phyloP scores from a whole-genome alignment of 2,329 filamentous ascomycete genomes.

The Elsinoe fawcettii region DNA sequence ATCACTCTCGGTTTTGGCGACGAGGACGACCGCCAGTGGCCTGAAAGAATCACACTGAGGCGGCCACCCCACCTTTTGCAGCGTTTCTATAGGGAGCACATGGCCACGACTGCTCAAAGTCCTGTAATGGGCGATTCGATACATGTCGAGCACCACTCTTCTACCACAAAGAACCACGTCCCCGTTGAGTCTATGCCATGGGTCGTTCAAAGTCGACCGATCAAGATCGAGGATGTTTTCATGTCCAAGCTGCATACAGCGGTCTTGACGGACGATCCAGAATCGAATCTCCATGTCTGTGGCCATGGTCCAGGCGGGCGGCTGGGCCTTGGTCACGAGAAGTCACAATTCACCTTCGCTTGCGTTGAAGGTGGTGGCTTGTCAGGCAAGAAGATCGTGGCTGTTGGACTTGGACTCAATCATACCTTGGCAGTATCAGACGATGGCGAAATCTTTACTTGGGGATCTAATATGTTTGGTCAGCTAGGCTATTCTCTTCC shows the following conservation, averaged over 20 bases:
- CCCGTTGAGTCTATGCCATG: slow-evolving; percentile 57
- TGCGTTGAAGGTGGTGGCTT: slow-evolving; percentile 71
- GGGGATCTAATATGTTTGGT: slow-evolving; percentile 79
- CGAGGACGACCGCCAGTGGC: slow-evolving; percentile 87
- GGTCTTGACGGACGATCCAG: slow-evolving; percentile 75
- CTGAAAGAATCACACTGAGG: slow-evolving; percentile 69
- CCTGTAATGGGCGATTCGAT: slow-evolving; percentile 21
- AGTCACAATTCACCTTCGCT: slow-evolving; percentile 76
- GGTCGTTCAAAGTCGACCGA: slow-evolving; percentile 60
- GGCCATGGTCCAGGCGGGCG: slow-evolving; percentile 86
- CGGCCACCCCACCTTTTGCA: slow-evolving; percentile 70
- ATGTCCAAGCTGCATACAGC: slow-evolving; percentile 91
- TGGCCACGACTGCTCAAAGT: slow-evolving; percentile 37
- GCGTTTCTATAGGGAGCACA: slow-evolving; percentile 63
- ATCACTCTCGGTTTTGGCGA: slow-evolving; percentile 89
- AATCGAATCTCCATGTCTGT: slow-evolving; percentile 86
- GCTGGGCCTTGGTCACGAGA: slow-evolving; percentile 81
- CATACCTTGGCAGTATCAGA: slow-evolving; percentile 79
- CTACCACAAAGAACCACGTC: slow-evolving; percentile 18
- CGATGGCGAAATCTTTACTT: slow-evolving; percentile 87
- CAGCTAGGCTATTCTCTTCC: slow-evolving; percentile 82
- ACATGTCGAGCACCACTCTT: slow-evolving; percentile 18
- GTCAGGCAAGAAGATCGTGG: slow-evolving; percentile 62
- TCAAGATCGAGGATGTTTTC: slow-evolving; percentile 71
- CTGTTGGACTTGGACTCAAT: slow-evolving; percentile 82